Percentiles rank a stretch among this genome's conserved stretches.
phyloP scores from a whole-genome alignment of 257 asterid species.

The Galeopsis tetrahit region DNA sequence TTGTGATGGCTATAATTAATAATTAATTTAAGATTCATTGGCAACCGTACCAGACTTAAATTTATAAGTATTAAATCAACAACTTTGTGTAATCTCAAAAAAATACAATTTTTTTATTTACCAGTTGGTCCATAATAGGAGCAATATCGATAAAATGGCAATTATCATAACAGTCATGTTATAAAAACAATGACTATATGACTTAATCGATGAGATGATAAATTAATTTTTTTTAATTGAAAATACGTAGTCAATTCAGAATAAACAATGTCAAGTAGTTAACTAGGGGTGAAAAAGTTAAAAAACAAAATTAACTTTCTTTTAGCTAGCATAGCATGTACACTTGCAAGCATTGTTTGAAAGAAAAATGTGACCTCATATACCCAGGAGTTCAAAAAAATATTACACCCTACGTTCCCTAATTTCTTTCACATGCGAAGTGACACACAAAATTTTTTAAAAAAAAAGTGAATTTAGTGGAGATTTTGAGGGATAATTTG shows the following conservation, averaged over 20 bases:
- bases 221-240: neutral
- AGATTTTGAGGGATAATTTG: too few relatives aligned
- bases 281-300: neutral
- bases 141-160: neutral
- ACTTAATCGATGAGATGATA: neutral
- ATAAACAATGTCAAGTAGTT: conserved; percentile 19
- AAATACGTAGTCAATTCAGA: neutral
- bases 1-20: neutral
- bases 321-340: too few relatives aligned
- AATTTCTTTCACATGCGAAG: too few relatives aligned
- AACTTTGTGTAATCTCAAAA: neutral
- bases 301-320: neutral
- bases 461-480: too few relatives aligned
- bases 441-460: too few relatives aligned
- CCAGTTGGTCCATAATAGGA: neutral
- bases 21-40: neutral
- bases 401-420: too few relatives aligned
- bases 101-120: neutral
- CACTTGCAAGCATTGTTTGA: neutral
- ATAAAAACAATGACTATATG: neutral
- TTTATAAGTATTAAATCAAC: neutral
- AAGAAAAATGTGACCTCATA: neutral
- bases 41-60: neutral
- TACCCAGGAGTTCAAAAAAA: too few relatives aligned
- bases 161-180: neutral